These are phyloP conservation scores for Fusarium austroafricanum DNA, from an alignment of 2,329 filamentous ascomycete genomes.

Conservation along the genomic window DNA sequence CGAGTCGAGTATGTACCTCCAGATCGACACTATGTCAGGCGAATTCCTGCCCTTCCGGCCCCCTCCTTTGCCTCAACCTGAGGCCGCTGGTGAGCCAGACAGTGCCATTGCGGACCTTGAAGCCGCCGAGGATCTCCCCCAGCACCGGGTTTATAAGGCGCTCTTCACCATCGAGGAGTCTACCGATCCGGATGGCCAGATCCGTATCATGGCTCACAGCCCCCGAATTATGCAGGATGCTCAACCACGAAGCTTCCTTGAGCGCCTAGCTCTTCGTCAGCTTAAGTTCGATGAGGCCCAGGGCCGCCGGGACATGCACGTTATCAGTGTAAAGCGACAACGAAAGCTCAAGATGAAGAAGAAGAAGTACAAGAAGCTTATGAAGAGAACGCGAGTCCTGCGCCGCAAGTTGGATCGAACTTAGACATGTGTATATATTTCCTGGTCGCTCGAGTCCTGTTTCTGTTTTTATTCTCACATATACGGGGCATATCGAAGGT, in stretches of 20 bases:
- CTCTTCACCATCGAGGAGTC: slow-evolving; percentile 76
- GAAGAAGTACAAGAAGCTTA: slow-evolving; percentile 99
- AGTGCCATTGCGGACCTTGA: slow-evolving; percentile 49
- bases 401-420: slow-evolving; percentile 84
- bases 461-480: slow-evolving; percentile 32
- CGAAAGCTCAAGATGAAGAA: slow-evolving; percentile 99
- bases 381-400: slow-evolving; percentile 89
- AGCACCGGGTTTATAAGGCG: slow-evolving; percentile 70
- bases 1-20: slow-evolving; percentile 70
- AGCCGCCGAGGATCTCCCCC: slow-evolving; percentile 53
- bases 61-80: slow-evolving; percentile 80
- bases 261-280: slow-evolving; percentile 76
- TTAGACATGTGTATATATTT: slow-evolving; percentile 53
- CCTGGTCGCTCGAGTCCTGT: slow-evolving; percentile 33
- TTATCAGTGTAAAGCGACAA: slow-evolving; percentile 92
- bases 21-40: slow-evolving; percentile 75
- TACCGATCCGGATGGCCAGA: slow-evolving; percentile 67
- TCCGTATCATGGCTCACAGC: slow-evolving; percentile 71
- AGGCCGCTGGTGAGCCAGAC: slow-evolving; percentile 57
- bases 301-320: slow-evolving; percentile 71
- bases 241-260: slow-evolving; percentile 69
- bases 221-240: slow-evolving; percentile 66
- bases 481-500: slow-evolving; percentile 43
- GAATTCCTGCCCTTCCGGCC: slow-evolving; percentile 84
- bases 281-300: slow-evolving; percentile 67